These are phyloP conservation scores for Solanum hybrid DNA, from an alignment of 305 asterid species.

Conservation along the genomic window DNA sequence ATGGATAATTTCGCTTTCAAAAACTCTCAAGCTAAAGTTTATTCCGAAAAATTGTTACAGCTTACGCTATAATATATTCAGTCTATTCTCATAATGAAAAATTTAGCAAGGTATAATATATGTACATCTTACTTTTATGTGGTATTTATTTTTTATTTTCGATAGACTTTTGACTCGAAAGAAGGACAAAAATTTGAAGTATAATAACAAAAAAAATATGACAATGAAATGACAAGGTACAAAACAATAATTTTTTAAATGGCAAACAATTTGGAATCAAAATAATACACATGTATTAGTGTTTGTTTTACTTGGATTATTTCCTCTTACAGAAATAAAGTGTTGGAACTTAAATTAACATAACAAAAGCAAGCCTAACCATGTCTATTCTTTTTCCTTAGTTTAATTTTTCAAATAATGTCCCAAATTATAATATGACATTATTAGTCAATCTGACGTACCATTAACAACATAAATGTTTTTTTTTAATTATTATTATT, in stretches of 20 bases:
- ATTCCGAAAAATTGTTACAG: background rate
- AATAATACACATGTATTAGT: background rate
- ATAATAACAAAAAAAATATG: background rate
- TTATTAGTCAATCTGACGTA: background rate
- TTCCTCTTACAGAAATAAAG: background rate
- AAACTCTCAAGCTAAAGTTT: background rate
- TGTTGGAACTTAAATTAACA: background rate
- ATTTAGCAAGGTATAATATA: too few species aligned
- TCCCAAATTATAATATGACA: background rate
- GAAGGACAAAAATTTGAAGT: background rate
- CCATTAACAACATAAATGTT: background rate
- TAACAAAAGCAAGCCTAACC: background rate
- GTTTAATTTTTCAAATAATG: background rate
- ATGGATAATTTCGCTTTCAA: background rate
- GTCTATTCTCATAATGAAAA: too few species aligned
- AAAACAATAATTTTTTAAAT: background rate
- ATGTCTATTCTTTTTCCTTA: background rate
- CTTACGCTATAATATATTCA: background rate
- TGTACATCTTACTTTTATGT: background rate
- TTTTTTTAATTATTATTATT: background rate
- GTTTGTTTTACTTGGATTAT: background rate
- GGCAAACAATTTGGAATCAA: background rate
- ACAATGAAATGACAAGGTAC: background rate
- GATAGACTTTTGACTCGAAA: background rate
- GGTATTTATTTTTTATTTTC: rapidly evolving